These are phyloP conservation scores for Medicago ruthenica DNA, from an alignment of 306 rosid species.

Conservation along the genomic window DNA sequence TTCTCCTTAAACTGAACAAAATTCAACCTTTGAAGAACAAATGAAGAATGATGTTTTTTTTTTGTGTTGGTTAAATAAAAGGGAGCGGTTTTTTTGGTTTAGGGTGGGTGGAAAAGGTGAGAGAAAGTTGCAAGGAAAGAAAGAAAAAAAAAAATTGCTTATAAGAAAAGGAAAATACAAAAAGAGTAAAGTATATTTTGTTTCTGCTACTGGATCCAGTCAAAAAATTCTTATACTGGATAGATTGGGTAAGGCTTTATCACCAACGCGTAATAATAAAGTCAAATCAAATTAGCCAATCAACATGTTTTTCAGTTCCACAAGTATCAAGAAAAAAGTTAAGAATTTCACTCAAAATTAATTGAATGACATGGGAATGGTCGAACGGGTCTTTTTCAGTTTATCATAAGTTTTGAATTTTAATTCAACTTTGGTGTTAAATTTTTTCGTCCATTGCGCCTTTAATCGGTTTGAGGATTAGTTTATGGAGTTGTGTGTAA, in stretches of 20 bases:
- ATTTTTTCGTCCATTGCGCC: no score
- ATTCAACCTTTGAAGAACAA: constrained; percentile 3
- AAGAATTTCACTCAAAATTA: no score
- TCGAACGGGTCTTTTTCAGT: no score
- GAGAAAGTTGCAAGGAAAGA: background rate
- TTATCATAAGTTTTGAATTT: no score
- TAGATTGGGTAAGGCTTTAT: constrained; percentile 4
- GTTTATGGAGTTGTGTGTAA: no score
- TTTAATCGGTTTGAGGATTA: no score
- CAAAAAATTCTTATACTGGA: background rate
- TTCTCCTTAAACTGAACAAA: background rate
- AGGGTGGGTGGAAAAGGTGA: constrained; percentile 11
- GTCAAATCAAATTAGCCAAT: constrained; percentile 19
- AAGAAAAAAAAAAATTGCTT: background rate
- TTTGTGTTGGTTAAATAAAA: background rate
- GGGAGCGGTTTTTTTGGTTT: constrained; percentile 10
- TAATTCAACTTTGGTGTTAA: no score
- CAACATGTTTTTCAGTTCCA: background rate
- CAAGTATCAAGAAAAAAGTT: background rate
- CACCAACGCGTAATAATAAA: background rate
- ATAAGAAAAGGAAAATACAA: background rate
- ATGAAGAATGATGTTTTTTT: background rate
- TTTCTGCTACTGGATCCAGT: background rate
- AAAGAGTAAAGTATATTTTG: no score
- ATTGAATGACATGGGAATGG: no score